Evolutionary conservation across 2,329 filamentous ascomycete genomes (phyloP).

Genomic region (Beauveria australis): DNA sequence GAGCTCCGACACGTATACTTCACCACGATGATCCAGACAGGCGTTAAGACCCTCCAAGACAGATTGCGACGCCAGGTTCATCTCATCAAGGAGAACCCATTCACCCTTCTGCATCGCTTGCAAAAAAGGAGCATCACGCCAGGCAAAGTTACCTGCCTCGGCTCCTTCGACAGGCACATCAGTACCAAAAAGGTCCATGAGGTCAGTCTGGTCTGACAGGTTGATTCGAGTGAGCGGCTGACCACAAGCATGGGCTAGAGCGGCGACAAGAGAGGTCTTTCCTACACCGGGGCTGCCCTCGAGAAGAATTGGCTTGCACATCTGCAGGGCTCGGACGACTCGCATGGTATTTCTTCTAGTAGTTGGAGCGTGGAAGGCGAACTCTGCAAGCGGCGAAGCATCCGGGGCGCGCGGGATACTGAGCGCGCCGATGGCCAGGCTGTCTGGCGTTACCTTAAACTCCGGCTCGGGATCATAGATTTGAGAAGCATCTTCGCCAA

Average conservation of each 20-base stretch:
- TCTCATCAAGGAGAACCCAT: conserved; percentile 96
- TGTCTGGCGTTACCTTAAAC: conserved; percentile 43
- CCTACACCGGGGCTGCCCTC: conserved; percentile 98
- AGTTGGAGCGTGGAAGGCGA: conserved; percentile 78
- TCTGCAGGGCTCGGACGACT: conserved; percentile 79
- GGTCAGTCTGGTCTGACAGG: conserved; percentile 91
- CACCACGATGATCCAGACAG: conserved; percentile 90
- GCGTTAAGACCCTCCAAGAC: conserved; percentile 94
- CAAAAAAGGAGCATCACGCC: conserved; percentile 91
- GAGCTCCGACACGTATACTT: conserved; percentile 90
- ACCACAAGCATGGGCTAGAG: conserved; percentile 71
- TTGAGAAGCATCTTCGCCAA: conserved; percentile 51
- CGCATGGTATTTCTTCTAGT: conserved; percentile 86
- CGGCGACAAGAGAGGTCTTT: conserved; percentile 88
- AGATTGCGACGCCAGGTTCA: conserved; percentile 96
- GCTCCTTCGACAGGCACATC: conserved; percentile 94
- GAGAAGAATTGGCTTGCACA: conserved; percentile 83
- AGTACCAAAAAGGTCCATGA: conserved; percentile 95
- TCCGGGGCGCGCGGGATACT: conserved; percentile 47
- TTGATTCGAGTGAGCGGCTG: conserved; percentile 88
- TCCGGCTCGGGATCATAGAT: conserved; percentile 58
- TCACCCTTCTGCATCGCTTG: conserved; percentile 94
- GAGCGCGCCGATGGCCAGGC: conserved; percentile 67
- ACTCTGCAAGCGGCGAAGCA: conserved; percentile 24
- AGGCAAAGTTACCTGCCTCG: conserved; percentile 81